These are phyloP conservation scores for Phytophthora niederhauseri DNA, from an alignment of 352 stramenopile species.

Conservation along the genomic window DNA sequence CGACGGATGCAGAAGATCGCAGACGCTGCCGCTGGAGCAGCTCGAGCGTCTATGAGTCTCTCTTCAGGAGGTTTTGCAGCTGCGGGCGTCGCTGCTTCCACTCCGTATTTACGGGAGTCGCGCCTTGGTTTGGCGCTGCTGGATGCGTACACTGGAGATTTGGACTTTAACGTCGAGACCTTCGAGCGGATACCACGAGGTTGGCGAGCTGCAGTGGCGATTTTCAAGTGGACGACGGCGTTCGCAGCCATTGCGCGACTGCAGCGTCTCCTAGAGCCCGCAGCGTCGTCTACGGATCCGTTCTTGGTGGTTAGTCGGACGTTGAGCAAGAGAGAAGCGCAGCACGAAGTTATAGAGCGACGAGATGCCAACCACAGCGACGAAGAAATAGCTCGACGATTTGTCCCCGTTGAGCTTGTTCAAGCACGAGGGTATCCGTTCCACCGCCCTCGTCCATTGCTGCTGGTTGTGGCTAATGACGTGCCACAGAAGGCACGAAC, in stretches of 20 bases:
- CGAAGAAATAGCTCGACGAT: slow-evolving; percentile 51
- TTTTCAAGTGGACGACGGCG: slow-evolving; percentile 64
- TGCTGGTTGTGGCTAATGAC: slow-evolving; percentile 76
- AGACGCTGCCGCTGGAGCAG: slow-evolving; percentile 40
- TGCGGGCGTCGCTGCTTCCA: slow-evolving; percentile 30
- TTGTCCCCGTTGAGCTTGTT: slow-evolving; percentile 60
- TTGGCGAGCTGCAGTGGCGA: slow-evolving; percentile 51
- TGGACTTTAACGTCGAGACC: slow-evolving; percentile 51
- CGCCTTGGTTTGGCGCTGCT: slow-evolving; percentile 47
- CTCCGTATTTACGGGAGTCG: slow-evolving; percentile 44
- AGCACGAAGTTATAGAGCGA: slow-evolving; percentile 52
- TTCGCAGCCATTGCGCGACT: slow-evolving; percentile 51
- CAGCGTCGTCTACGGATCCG: slow-evolving; percentile 1
- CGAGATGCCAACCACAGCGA: slow-evolving; percentile 43
- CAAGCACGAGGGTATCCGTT: slow-evolving; percentile 36
- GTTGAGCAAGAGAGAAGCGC: slow-evolving; percentile 45
- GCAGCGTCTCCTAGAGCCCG: slow-evolving; percentile 50
- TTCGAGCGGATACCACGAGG: slow-evolving; percentile 54
- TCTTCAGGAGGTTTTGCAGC: slow-evolving; percentile 17
- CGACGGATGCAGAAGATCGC: slow-evolving; percentile 64
- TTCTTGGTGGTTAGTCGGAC: slow-evolving; percentile 47
- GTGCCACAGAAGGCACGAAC: slow-evolving; percentile 49
- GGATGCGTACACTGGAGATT: slow-evolving; percentile 51
- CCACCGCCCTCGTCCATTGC: slow-evolving; percentile 55
- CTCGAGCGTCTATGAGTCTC: slow-evolving; percentile 17